Evolutionary conservation across 2,329 filamentous ascomycete genomes (phyloP).

Genomic region (Colletotrichum aenigma): DNA sequence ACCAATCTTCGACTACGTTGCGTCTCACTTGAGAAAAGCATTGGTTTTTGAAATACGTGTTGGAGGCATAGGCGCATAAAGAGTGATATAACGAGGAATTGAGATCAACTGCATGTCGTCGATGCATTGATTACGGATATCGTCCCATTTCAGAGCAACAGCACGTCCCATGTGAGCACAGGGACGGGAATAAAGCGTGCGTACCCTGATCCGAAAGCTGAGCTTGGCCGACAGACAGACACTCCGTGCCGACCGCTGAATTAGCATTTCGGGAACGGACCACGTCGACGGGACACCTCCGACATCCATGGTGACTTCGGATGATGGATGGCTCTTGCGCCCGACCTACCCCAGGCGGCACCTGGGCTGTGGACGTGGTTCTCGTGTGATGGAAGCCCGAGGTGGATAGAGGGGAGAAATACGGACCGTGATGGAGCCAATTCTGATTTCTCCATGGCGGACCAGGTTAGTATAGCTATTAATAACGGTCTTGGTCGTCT

Average conservation of each 20-base stretch:
- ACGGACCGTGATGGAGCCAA: not conserved
- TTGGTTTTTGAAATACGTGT: not conserved
- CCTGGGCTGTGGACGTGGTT: not conserved
- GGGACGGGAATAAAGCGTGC: not conserved
- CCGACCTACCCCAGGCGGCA: not conserved
- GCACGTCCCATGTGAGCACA: not conserved
- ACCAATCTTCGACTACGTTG: not conserved
- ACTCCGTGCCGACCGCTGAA: not conserved
- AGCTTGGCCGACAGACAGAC: not conserved
- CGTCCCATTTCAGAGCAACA: not conserved
- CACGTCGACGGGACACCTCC: not conserved
- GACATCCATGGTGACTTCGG: not conserved
- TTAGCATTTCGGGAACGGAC: conserved; percentile 14
- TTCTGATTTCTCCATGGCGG: not conserved
- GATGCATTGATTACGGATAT: not conserved
- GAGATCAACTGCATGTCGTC: not conserved
- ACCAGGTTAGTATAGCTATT: not conserved
- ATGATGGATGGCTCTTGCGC: conserved; percentile 8
- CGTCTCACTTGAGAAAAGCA: not conserved
- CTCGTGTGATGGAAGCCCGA: not conserved
- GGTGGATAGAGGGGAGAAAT: not conserved
- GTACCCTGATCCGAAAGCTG: not conserved
- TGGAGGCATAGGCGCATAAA: not conserved
- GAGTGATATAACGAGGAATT: not conserved
- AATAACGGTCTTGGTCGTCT: conserved; percentile 8